Base-by-base conservation (phyloP, 495 filamentous ascomycete genomes). In the Penicillium samsonianum region DNA sequence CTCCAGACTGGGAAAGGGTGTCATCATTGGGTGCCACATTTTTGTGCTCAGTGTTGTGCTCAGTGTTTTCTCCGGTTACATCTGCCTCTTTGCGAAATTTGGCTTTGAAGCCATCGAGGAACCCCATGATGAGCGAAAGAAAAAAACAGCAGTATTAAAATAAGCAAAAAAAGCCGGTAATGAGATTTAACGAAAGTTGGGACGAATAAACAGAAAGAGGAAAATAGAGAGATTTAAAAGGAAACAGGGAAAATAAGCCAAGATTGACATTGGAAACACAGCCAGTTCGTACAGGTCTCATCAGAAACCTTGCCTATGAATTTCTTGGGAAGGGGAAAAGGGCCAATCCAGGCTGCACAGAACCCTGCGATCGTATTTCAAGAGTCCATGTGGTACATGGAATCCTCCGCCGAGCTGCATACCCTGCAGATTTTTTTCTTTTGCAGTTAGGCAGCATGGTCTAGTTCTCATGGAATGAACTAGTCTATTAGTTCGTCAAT, bases 211-310 rank as follows among this genome's bases (percentile, higher is more conserved):
- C 17, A 53, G 22, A 11, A 12, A 22, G 17, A 26, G 28, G 33
- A 53, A 14, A 35, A 4, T 19, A 40, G 7, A 54, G 52, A 33
- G 26, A 26, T 45, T 46, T 26, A 51, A 52, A 30, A 57, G 43
- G 40, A 53, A 55, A 53, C 51, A 55, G 23, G n/a, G 11, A 20
- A 28, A 61, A 50, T 49, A 10, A 51, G 56, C n/a, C 48, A 60
- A 57, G 45, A 43, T 58, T 62, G 57, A 7, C 8, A 37, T 56
- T 52, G 38, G 14, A 22, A 67, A 64, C 44, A 40, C 52, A 51
- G 52, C 64, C 45, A 54, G 52, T 67, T 60, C 38, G 56, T 59
- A 67, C 62, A 60, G 62, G 65, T 67, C 65, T 65, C 62, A 63
- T 61, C 37, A 47, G 45, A 12, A 40, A 55, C 62, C 62, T 67